These are phyloP conservation scores for Aspergillus neoniger DNA, from an alignment of 2,329 filamentous ascomycete species.

Conservation along the genomic window DNA sequence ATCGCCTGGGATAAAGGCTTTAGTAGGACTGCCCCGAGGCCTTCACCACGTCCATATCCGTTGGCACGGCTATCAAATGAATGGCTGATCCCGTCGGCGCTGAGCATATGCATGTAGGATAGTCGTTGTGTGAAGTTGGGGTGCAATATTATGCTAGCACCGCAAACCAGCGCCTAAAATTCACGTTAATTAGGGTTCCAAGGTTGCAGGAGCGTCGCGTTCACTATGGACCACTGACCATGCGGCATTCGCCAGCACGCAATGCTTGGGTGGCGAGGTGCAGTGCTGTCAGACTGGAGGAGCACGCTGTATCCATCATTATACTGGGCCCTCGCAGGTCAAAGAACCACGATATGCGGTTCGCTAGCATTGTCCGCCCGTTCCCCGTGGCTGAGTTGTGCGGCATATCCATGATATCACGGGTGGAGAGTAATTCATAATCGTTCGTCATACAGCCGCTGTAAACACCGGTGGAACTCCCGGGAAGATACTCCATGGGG, in stretches of 20 bases:
- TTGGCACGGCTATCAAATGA: conserved; percentile 52
- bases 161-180: conserved; percentile 29
- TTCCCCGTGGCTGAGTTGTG: conserved; percentile 29
- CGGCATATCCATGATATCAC: conserved; percentile 30
- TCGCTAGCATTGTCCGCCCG: conserved; percentile 34
- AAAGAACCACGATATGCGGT: conserved; percentile 42
- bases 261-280: conserved; percentile 26
- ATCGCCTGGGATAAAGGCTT: conserved; percentile 51
- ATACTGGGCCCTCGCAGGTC: conserved; percentile 39
- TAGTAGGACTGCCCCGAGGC: conserved; percentile 48
- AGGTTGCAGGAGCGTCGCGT: too few species aligned
- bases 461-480: conserved; percentile 30
- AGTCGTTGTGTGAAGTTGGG: conserved; percentile 28
- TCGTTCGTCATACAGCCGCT: conserved; percentile 32
- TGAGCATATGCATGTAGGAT: conserved; percentile 38
- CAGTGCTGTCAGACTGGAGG: conserved; percentile 30
- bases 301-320: conserved; percentile 44
- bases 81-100: conserved; percentile 49
- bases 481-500: conserved; percentile 27
- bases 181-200: too few species aligned
- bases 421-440: conserved; percentile 28
- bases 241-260: conserved; percentile 25
- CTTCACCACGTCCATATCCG: conserved; percentile 56
- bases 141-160: conserved; percentile 37
- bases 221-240: neutral